These are phyloP conservation scores for Hirsutella thompsonii DNA, from an alignment of 2,329 filamentous ascomycete genomes.

Conservation along the genomic window DNA sequence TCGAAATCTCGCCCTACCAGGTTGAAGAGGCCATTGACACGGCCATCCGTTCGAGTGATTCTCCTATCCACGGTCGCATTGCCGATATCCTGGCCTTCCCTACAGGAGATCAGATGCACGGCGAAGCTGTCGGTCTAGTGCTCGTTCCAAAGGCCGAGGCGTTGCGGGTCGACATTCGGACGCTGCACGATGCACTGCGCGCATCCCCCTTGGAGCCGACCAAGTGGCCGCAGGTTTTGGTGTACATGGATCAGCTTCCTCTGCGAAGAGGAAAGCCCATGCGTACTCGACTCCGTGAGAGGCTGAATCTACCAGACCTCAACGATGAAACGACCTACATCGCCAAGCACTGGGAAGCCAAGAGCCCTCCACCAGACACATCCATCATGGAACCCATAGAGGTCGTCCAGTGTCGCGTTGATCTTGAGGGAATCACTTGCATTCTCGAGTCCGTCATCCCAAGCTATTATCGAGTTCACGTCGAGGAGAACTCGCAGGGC, in stretches of 20 bases:
- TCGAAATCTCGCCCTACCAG: slow-evolving; percentile 38
- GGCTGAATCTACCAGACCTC: slow-evolving; percentile 25
- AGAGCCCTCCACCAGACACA: slow-evolving; percentile 31
- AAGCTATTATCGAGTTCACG: neutral
- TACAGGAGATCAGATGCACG: slow-evolving; percentile 31
- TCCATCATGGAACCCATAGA: slow-evolving; percentile 24
- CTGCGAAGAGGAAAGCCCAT: slow-evolving; percentile 38
- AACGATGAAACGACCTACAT: slow-evolving; percentile 26
- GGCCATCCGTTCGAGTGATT: slow-evolving; percentile 23
- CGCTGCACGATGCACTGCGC: slow-evolving; percentile 27
- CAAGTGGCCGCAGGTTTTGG: slow-evolving; percentile 33
- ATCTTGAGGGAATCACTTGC: slow-evolving; percentile 5
- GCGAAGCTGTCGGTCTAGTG: slow-evolving; percentile 37
- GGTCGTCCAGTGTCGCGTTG: slow-evolving; percentile 15
- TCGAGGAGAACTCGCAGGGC: neutral
- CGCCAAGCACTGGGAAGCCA: slow-evolving; percentile 30
- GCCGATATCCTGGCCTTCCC: slow-evolving; percentile 34
- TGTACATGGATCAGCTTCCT: slow-evolving; percentile 37
- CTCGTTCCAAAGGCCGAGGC: slow-evolving; percentile 29
- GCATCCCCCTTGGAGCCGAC: slow-evolving; percentile 29
- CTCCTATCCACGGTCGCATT: slow-evolving; percentile 28
- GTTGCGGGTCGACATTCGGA: slow-evolving; percentile 29
- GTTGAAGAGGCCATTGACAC: slow-evolving; percentile 36
- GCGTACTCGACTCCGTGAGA: slow-evolving; percentile 32
- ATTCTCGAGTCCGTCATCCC: neutral